phyloP scores from a whole-genome alignment of 2,329 filamentous ascomycete genomes.

The Monosporascus ibericus region DNA sequence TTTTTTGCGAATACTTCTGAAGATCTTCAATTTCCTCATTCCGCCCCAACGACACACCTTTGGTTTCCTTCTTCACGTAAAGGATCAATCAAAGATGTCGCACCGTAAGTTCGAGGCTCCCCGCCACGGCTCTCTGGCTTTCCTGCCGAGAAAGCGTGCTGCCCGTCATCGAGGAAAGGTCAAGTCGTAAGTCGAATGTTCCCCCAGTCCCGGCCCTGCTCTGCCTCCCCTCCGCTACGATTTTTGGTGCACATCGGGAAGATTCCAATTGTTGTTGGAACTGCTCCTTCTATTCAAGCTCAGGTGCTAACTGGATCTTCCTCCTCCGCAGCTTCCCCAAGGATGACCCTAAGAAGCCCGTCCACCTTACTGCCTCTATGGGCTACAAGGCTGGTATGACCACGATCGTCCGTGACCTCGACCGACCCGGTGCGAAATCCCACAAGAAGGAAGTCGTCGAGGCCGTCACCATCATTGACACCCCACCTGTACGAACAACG shows the following conservation, averaged over 20 bases:
- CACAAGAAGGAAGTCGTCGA: conserved; percentile 98
- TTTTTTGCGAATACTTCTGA: conserved; percentile 15
- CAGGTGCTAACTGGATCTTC: conserved; percentile 11
- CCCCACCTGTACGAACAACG: conserved; percentile 89
- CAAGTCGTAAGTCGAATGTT: conserved; percentile 71
- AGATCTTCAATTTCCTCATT: conserved; percentile 15
- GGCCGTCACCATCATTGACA: conserved; percentile 83
- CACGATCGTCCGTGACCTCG: conserved; percentile 97
- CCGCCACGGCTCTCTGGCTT: conserved; percentile 89
- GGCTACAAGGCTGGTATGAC: conserved; percentile 99
- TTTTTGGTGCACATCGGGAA: too few relatives aligned
- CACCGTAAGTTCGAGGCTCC: conserved; percentile 71
- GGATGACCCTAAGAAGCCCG: conserved; percentile 99
- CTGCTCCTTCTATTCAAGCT: conserved; percentile 14
- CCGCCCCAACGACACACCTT: conserved; percentile 22
- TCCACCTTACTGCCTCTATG: conserved; percentile 96
- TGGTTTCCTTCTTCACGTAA: conserved; percentile 26
- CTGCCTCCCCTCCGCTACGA: too few relatives aligned
- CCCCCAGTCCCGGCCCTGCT: not conserved
- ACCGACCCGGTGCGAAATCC: conserved; percentile 97
- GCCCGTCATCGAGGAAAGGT: conserved; percentile 94
- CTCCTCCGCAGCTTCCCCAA: conserved; percentile 77
- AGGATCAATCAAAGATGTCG: conserved; percentile 34
- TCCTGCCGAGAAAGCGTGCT: conserved; percentile 85
- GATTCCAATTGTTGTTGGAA: conserved; percentile 5